Conservation (phyloP, 208 protist species). For the Leishmania guyanensis region DNA sequence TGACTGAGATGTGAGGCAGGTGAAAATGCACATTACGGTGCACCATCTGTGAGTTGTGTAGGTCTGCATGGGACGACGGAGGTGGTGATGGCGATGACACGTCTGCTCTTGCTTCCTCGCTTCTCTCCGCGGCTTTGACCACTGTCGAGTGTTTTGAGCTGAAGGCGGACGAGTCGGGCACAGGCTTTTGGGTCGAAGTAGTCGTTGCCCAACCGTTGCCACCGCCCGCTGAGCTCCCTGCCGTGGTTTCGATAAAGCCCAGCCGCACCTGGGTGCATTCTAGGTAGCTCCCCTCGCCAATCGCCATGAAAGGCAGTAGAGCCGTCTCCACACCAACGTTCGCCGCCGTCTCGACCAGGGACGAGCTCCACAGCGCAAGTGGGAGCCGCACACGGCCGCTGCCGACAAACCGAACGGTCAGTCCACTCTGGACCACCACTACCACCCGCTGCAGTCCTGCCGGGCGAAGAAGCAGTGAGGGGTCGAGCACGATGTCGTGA, state of each 20-base stretch:
- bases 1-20: conserved; percentile 25
- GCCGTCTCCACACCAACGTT: conserved; percentile 41
- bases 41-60: conserved; percentile 2
- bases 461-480: conserved; percentile 28
- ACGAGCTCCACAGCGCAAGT: conserved; percentile 25
- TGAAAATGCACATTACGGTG: conserved; percentile 28
- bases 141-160: background rate
- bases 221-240: background rate
- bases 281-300: conserved; percentile 81
- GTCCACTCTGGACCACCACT: conserved; percentile 65
- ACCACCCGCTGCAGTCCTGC: conserved; percentile 40
- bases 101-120: background rate
- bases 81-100: background rate
- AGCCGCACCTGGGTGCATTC: conserved; percentile 54
- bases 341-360: conserved; percentile 31
- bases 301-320: conserved; percentile 68
- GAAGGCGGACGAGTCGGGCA: background rate
- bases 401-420: conserved; percentile 71
- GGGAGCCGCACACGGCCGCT: conserved; percentile 63
- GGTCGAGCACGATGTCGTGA: conserved; percentile 54
- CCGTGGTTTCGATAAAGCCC: conserved; percentile 34
- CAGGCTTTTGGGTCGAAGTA: background rate
- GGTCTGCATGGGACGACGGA: background rate
- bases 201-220: background rate
- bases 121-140: background rate